These are phyloP conservation scores for Zopfia rhizophila DNA, from an alignment of 2,329 filamentous ascomycete species.

Conservation along the genomic window DNA sequence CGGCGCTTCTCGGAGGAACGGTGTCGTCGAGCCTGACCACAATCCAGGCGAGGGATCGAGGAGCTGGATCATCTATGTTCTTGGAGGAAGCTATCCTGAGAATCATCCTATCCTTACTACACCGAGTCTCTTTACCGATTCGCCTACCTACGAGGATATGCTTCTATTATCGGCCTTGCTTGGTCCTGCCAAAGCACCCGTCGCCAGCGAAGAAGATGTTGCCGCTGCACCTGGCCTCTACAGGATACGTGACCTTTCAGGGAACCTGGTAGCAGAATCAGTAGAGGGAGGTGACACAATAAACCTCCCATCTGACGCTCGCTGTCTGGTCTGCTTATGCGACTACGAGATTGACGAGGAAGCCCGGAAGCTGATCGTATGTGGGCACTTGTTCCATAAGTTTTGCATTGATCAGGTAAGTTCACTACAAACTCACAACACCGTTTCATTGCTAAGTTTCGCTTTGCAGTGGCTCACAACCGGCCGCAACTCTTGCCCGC, in stretches of 20 bases:
- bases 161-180: slow-evolving; percentile 73
- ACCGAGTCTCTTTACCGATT: slow-evolving; percentile 75
- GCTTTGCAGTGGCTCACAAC: slow-evolving; percentile 71
- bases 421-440: slow-evolving; percentile 2
- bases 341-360: slow-evolving; percentile 72
- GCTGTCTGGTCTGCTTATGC: slow-evolving; percentile 73
- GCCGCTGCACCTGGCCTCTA: slow-evolving; percentile 70
- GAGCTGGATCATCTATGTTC: slow-evolving; percentile 78
- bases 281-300: slow-evolving; percentile 49
- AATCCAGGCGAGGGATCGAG: slow-evolving; percentile 68
- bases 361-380: slow-evolving; percentile 69
- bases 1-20: slow-evolving; percentile 70
- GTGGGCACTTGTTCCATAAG: slow-evolving; percentile 73
- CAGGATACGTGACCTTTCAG: slow-evolving; percentile 57
- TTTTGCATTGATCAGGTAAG: slow-evolving; percentile 76
- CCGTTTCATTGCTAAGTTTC: slow-evolving; percentile 20
- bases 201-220: slow-evolving; percentile 72
- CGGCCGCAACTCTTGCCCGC: slow-evolving; percentile 71
- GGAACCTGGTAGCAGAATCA: slow-evolving; percentile 60
- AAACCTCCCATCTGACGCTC: slow-evolving; percentile 54
- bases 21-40: slow-evolving; percentile 67
- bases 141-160: slow-evolving; percentile 79
- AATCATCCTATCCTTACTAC: slow-evolving; percentile 76
- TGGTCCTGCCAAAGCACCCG: slow-evolving; percentile 74
- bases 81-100: slow-evolving; percentile 75